Evolutionary conservation across 805 yeast species (phyloP).

Genomic region (Ogataea nitratoaversa): DNA sequence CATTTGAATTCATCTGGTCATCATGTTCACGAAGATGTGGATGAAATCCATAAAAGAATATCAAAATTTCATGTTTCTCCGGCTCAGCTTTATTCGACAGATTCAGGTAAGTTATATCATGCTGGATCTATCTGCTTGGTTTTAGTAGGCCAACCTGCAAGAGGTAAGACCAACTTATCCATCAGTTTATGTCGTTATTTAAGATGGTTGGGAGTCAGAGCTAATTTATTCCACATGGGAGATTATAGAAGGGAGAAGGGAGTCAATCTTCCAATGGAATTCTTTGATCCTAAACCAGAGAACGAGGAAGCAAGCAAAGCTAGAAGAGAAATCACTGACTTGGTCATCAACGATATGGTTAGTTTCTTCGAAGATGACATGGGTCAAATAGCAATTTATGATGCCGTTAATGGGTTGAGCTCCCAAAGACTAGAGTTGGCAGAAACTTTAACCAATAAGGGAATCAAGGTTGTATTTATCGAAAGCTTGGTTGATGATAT

Average conservation of each 20-base stretch:
- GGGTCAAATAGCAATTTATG: constrained; percentile 95
- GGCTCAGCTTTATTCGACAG: constrained; percentile 90
- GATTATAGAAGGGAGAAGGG: constrained; percentile 70
- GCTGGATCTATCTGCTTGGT: constrained; percentile 92
- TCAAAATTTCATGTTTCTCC: constrained; percentile 72
- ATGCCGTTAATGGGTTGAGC: constrained; percentile 85
- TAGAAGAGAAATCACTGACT: constrained; percentile 54
- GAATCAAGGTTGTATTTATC: constrained; percentile 78
- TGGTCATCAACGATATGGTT: constrained; percentile 66
- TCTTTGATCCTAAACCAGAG: constrained; percentile 54
- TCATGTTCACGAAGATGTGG: constrained; percentile 28
- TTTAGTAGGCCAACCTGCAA: constrained; percentile 89
- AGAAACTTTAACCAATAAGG: constrained; percentile 46
- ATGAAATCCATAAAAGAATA: constrained; percentile 65
- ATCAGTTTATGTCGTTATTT: constrained; percentile 88
- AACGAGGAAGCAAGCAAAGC: constrained; percentile 43
- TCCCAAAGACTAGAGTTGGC: constrained; percentile 60
- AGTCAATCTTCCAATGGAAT: constrained; percentile 60
- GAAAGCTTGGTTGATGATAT: constrained; percentile 82
- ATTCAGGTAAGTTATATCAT: constrained; percentile 86
- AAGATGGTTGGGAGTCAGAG: constrained; percentile 93
- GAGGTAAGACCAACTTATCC: constrained; percentile 91
- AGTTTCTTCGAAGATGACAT: constrained; percentile 66
- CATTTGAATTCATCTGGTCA: not conserved
- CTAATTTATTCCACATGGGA: constrained; percentile 88